Evolutionary conservation across 2,329 filamentous ascomycete species (phyloP), one percentile per base, ranked within the genome.

Genomic region (Penicillium sp.): DNA sequence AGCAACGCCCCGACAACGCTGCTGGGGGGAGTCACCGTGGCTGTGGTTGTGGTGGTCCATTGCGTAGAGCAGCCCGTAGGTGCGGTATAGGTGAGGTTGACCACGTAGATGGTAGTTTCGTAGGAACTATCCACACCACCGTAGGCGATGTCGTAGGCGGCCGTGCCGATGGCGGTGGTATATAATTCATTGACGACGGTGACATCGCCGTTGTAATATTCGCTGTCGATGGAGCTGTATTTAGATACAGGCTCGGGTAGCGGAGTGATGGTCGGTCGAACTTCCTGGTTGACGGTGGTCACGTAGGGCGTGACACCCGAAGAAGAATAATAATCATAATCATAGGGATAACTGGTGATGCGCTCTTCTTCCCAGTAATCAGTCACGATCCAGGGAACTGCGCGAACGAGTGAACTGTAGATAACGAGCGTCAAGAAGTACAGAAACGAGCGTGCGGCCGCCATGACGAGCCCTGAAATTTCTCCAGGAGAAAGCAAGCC

Each of bases 341-440:
- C 30, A 13, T 46, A 41, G 10, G 16, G 44, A 25, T 52, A 50
- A 11, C 45, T 13, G 2, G 60, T 63, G 9, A 42, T 41, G 27
- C 51, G 18, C 8, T 53, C 44, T 38, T 57, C 49, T 49, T 68
- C 55, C 24, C 63, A 68, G 46, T 56, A 46, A 31, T 64, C 60
- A 3, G 67, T 69, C 30, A 63, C 62, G 24, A 69, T 63, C 67
- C 67, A 69, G 9, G 67, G 67, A 7, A 55, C 57, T 2, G 65
- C 65, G 14, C 49, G 20, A 54, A 59, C 58, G 50, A 63, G 50
- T 9, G 60, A 54, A 44, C 40, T 46, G 14, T 56, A 44, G 7
- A 41, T 25, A 41, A 27, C 41, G 60, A 67, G 40, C 13, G 59
- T 58, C 58, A 62, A 46, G 33, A 61, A 36, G 22, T 53, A 44